phyloP scores from a whole-genome alignment of 306 rosid species.

The Trifolium dubium region DNA sequence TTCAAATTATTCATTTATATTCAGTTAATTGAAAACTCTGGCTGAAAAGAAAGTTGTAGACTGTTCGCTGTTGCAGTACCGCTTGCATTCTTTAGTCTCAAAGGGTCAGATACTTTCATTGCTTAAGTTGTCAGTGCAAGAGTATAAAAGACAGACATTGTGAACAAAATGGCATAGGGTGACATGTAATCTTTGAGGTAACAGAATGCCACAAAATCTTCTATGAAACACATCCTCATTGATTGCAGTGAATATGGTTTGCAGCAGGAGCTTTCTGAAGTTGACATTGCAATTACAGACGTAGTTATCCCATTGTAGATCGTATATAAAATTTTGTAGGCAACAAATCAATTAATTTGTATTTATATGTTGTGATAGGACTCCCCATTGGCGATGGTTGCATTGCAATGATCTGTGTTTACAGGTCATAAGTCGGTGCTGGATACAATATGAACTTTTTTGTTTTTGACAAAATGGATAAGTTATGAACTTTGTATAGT shows the following conservation, averaged over 20 bases:
- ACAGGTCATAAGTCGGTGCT: conserved; percentile 3
- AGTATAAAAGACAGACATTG: conserved; percentile 17
- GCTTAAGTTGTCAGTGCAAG: conserved; percentile 8
- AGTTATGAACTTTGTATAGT: neutral
- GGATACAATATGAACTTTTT: no score
- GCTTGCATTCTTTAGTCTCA: conserved; percentile 30
- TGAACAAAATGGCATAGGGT: conserved; percentile 24
- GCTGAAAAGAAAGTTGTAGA: conserved; percentile 29
- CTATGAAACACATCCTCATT: conserved; percentile 20
- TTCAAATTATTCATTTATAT: conserved; percentile 25
- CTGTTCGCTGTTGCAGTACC: conserved; percentile 10
- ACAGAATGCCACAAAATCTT: conserved; percentile 31
- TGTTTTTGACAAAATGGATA: no score
- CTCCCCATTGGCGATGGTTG: neutral
- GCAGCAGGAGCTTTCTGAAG: conserved; percentile 3
- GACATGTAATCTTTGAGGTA: conserved; percentile 31
- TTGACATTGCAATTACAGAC: conserved; percentile 30
- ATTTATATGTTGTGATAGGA: conserved; percentile 38
- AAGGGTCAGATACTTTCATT: conserved; percentile 25
- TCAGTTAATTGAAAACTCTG: conserved; percentile 24
- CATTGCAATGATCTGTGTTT: conserved; percentile 11
- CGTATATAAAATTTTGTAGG: conserved; percentile 44
- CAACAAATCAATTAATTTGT: conserved; percentile 36
- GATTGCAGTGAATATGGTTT: conserved; percentile 35
- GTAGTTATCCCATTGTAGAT: conserved; percentile 36